Evolutionary conservation across 1,284 basidiomycete species (phyloP).

Genomic region (Rhodotorula sp.): DNA sequence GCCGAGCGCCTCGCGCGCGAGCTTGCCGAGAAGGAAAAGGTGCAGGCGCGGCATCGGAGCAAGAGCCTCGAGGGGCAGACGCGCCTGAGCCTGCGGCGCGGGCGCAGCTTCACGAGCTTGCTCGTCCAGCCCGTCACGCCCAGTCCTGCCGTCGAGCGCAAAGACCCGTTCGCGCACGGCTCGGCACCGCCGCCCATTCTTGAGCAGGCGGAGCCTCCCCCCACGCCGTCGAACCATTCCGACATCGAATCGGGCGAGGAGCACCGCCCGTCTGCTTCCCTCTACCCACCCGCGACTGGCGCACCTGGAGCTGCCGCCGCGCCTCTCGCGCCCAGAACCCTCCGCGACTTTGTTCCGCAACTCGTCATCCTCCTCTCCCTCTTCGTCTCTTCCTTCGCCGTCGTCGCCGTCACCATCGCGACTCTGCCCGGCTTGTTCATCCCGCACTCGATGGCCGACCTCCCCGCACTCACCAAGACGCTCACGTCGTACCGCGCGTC

Average conservation of each 20-base stretch:
- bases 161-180: slow-evolving; percentile 9
- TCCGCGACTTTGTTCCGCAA: slow-evolving; percentile 42
- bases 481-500: slow-evolving; percentile 37
- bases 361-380: slow-evolving; percentile 42
- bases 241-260: slow-evolving; percentile 12
- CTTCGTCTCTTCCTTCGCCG: slow-evolving; percentile 43
- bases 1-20: background rate
- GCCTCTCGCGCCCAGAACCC: slow-evolving; percentile 1
- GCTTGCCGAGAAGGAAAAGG: background rate
- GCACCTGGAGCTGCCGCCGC: background rate
- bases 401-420: slow-evolving; percentile 39
- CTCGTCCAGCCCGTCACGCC: slow-evolving; percentile 13
- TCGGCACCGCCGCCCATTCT: slow-evolving; percentile 12
- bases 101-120: slow-evolving; percentile 39
- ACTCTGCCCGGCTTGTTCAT: slow-evolving; percentile 39
- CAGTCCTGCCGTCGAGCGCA: slow-evolving; percentile 9
- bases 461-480: slow-evolving; percentile 31
- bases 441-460: slow-evolving; percentile 39
- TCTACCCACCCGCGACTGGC: slow-evolving; percentile 4
- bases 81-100: slow-evolving; percentile 30
- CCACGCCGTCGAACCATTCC: slow-evolving; percentile 3
- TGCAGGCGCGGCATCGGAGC: slow-evolving; percentile 8
- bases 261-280: background rate
- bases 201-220: slow-evolving; percentile 26
- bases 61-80: slow-evolving; percentile 36